Percentiles rank a stretch among this genome's conserved stretches.
These are phyloP conservation scores for Populus euphratica DNA, from an alignment of 345 rosid genomes.

Conservation along the genomic window DNA sequence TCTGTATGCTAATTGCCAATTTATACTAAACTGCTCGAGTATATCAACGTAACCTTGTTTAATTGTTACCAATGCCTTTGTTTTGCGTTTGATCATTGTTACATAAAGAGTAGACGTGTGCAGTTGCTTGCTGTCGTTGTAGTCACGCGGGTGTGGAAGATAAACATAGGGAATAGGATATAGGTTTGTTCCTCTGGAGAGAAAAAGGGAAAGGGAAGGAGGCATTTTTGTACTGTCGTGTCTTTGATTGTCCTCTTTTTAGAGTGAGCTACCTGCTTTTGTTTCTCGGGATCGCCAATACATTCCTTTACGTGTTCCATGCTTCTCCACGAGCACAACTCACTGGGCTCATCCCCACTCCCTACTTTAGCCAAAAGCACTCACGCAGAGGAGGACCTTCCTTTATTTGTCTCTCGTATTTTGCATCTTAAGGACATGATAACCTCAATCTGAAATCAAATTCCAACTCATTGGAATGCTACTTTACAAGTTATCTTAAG, in stretches of 20 bases:
- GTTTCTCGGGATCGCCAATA: conserved; percentile 38
- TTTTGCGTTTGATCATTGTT: background rate
- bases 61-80: background rate
- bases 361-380: conserved; percentile 10
- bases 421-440: background rate
- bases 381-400: background rate
- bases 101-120: background rate
- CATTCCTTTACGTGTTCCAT: conserved; percentile 32
- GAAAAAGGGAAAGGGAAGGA: background rate
- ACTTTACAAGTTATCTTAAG: conserved; percentile 1
- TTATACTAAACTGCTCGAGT: background rate
- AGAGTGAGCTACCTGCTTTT: conserved; percentile 14
- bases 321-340: conserved; percentile 10
- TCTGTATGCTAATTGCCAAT: too few relatives aligned
- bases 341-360: background rate
- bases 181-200: background rate
- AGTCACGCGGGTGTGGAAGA: background rate
- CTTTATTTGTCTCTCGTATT: conserved; percentile 10
- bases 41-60: background rate
- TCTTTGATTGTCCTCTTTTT: conserved; percentile 3
- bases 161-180: background rate
- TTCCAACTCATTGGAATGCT: background rate
- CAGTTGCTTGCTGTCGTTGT: background rate
- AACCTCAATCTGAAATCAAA: conserved; percentile 10
- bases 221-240: background rate